Evolutionary conservation across 2,329 filamentous ascomycete species (phyloP), one percentile per base, ranked within the genome.

Genomic region (Lachnellula subtilissima): DNA sequence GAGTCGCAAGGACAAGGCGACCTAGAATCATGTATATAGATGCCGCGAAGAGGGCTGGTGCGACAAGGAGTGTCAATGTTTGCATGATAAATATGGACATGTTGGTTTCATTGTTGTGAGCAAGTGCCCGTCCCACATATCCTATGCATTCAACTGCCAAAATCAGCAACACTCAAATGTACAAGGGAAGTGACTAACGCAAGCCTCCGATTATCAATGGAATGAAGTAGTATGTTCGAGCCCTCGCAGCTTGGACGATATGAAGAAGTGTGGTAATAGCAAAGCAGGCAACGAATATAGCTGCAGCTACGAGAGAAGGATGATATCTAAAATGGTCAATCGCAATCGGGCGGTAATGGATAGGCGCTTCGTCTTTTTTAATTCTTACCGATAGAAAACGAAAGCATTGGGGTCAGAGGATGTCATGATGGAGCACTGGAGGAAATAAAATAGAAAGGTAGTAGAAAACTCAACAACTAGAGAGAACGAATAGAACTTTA

Each of bases 271-370:
- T 73, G 0, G 61, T 54, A 12, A 50, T 39, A 12, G 65, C 23
- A 59, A 75, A 74, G 12, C 71, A 50, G 7, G 72, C 56, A 11
- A 72, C 61, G 49, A 76, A 75, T 23, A 75, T 62, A 11, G 72
- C 66, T 2, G 78, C 78, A 3, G 74, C 73, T 0, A 69, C 67
- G 7, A 75, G 62, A 4, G 74, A 78, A 1, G 78, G 78, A 37
- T 74, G 66, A 61, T 81, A 81, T 48, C 71, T 70, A 57, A 40
- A 67, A 5, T 7, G 11, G 45, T 48, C 45, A 48, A 14, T 32
- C 8, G 14, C 12, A n/a, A 15, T n/a, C 45, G 1, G 14, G 45
- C 1, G 12, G 12, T 22, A 71, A 65, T 55, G 68, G 71, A 53
- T 68, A 71, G 23, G 14, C 15, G 19, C 5, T 15, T 32, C 28